Evolutionary conservation across 306 rosid species (phyloP), one percentile per base, ranked within the genome.

Genomic region (Psophocarpus tetragonolobus): DNA sequence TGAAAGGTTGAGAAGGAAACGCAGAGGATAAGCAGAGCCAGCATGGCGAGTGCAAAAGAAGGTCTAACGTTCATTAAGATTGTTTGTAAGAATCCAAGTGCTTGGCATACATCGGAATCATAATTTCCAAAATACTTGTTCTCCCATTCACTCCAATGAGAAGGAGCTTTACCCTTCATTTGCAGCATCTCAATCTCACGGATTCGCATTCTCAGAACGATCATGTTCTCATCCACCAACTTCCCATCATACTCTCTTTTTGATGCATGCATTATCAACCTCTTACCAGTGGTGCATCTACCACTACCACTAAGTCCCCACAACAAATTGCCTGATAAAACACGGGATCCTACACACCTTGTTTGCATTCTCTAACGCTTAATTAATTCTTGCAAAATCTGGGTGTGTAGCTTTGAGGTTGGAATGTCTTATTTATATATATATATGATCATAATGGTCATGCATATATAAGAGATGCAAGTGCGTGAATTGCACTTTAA

Each of bases 101-200:
- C 80, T 6, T 85, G 87, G 51, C 83, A 86, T 6, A 88, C 71
- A 17, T 79, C 65, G 1, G 84, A 81, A 54, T 9, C 83, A 58
- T 88, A 90, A 35, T 78, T 66, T 15, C 56, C 81, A 80, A 79
- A 86, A 11, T 79, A 54, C 21, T 68, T 64, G 68, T 85, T 90
- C 89, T 90, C 95, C 95, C 89, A 86, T 6, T 79, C 85, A 58
- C 36, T 76, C 94, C 92, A 90, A 57, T 79, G 80, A 0, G 87
- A 68, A 29, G 78, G 66, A 20, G 69, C 56, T 11, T 65, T 61
- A 2, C 2, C 20, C 29, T 62, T 79, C 66, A 20, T 81, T 24
- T 71, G 56, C 68, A 30, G 1, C 86, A 42, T 80, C 83, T 85
- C 84, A 36, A 80, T 78, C 2, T 85, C 88, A 3, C 68, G 91